Conservation (phyloP, 2,329 filamentous ascomycete species). For the Gremmenia infestans region DNA sequence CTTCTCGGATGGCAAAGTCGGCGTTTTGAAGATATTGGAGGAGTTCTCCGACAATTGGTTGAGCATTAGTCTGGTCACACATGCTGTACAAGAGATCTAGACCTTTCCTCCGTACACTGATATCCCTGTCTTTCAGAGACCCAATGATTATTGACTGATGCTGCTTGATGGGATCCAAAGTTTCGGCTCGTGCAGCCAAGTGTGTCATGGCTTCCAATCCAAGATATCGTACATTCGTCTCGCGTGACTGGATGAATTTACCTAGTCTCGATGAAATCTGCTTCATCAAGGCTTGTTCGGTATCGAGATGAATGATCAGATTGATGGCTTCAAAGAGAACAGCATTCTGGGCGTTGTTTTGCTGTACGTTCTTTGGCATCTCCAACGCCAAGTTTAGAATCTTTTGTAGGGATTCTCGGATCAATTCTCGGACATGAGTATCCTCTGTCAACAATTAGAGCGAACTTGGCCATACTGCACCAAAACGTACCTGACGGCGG, state of each 20-base stretch:
- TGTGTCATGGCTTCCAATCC: constrained; percentile 98
- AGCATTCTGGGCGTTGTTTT: constrained; percentile 98
- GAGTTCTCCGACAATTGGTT: constrained; percentile 88
- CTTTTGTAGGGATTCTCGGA: constrained; percentile 84
- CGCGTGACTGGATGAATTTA: constrained; percentile 92
- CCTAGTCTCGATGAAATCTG: constrained; percentile 88
- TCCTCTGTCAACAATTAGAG: constrained; percentile 59
- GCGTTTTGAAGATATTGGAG: constrained; percentile 92
- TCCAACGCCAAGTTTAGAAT: constrained; percentile 91
- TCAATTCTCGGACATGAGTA: constrained; percentile 83
- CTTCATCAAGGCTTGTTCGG: constrained; percentile 89
- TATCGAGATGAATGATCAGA: constrained; percentile 94
- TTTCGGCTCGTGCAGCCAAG: constrained; percentile 87
- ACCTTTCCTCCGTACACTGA: constrained; percentile 92
- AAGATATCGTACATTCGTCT: constrained; percentile 95
- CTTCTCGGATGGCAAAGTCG: constrained; percentile 95
- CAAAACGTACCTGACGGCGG: constrained; percentile 71
- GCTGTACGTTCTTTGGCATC: constrained; percentile 95
- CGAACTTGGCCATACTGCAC: background rate
- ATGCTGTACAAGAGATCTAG: constrained; percentile 98
- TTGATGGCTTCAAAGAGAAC: constrained; percentile 98
- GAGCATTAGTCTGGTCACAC: constrained; percentile 94
- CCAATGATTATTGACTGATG: constrained; percentile 95
- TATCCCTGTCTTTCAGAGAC: constrained; percentile 90
- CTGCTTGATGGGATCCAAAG: constrained; percentile 94